These are phyloP conservation scores for Fusarium oligoseptatum DNA, from an alignment of 2,329 filamentous ascomycete genomes.

Conservation along the genomic window DNA sequence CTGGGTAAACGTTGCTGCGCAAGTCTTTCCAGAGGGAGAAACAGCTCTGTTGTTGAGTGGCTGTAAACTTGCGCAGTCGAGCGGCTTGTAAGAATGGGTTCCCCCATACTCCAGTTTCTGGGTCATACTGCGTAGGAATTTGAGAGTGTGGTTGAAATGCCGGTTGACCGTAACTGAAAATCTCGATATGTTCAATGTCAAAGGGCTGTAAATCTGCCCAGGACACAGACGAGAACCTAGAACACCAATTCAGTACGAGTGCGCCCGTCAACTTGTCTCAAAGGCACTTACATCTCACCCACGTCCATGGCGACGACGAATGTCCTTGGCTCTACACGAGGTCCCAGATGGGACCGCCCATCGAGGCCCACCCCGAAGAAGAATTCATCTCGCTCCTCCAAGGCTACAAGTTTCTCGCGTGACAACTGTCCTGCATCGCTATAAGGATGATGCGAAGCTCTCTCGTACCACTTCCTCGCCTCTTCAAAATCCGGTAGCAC, in stretches of 20 bases:
- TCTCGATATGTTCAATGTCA: not conserved
- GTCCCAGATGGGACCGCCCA: not conserved
- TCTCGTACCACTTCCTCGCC: not conserved
- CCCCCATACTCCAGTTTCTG: not conserved
- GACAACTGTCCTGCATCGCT: not conserved
- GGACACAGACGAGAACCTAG: not conserved
- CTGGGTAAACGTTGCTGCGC: not conserved
- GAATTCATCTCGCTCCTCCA: not conserved
- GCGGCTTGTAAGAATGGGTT: not conserved
- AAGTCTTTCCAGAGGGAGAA: not conserved
- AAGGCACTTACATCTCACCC: not conserved
- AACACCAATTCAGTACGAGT: not conserved
- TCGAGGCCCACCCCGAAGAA: not conserved
- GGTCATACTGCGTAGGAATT: not conserved
- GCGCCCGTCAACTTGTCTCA: not conserved
- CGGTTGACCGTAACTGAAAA: not conserved
- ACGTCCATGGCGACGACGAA: not conserved
- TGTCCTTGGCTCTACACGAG: not conserved
- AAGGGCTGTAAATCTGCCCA: not conserved
- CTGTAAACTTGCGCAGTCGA: not conserved
- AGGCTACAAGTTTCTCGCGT: not conserved
- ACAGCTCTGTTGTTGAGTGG: not conserved
- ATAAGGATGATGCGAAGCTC: not conserved
- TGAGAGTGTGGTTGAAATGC: not conserved
- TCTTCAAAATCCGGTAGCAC: not conserved